Evolutionary conservation across 1,139 yeast species (phyloP).

Genomic region (Pichia sp.): DNA sequence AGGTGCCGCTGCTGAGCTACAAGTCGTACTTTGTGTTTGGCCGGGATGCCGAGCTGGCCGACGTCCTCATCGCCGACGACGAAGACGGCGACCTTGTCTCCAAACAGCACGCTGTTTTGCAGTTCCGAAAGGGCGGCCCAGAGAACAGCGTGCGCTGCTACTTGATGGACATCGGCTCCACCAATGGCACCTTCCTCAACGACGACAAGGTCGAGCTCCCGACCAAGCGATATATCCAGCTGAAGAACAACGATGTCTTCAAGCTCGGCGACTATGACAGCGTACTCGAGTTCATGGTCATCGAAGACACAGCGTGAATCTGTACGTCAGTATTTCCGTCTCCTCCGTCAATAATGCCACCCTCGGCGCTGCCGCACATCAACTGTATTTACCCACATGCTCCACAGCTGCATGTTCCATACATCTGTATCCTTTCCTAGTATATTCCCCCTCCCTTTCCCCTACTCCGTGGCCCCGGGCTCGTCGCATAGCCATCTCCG

Average conservation of each 20-base stretch:
- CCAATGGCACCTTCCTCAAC: conserved; percentile 52
- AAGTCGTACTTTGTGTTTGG: conserved; percentile 39
- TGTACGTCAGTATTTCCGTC: background rate
- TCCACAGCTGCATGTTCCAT: too few species aligned
- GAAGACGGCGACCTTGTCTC: conserved; percentile 42
- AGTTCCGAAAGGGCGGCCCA: conserved; percentile 34
- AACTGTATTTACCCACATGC: too few species aligned
- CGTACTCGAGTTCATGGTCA: conserved; percentile 23
- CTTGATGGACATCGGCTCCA: conserved; percentile 49
- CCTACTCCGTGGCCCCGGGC: background rate
- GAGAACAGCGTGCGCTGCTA: conserved; percentile 28
- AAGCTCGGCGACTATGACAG: conserved; percentile 39
- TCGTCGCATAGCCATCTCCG: background rate
- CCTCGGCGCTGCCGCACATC: background rate
- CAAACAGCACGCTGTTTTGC: conserved; percentile 55
- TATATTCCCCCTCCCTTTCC: background rate
- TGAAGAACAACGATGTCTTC: conserved; percentile 45
- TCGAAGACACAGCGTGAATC: background rate
- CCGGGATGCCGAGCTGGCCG: conserved; percentile 41
- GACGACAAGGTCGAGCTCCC: conserved; percentile 40
- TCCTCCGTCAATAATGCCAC: background rate
- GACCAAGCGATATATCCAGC: conserved; percentile 43
- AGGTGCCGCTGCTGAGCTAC: conserved; percentile 21
- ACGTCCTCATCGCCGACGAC: conserved; percentile 35
- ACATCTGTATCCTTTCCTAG: background rate